phyloP scores from a whole-genome alignment of 2,329 filamentous ascomycete species.

The Ophiostoma australiae region DNA sequence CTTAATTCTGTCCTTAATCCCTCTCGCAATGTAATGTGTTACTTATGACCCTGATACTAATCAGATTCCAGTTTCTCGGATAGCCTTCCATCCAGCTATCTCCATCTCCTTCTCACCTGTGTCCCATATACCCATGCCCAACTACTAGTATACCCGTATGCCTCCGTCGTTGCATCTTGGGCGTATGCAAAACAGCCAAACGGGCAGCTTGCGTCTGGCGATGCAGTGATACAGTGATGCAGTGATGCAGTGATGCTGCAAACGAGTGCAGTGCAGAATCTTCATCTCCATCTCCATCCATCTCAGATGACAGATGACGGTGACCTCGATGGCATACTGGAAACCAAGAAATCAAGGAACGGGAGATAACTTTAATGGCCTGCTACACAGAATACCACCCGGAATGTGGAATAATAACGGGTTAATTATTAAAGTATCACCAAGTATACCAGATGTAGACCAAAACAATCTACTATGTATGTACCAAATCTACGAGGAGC shows the following conservation, averaged over 20 bases:
- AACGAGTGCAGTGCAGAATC: not conserved
- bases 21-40: not conserved
- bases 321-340: not conserved
- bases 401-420: not conserved
- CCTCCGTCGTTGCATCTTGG: not conserved
- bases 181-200: not conserved
- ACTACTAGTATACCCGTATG: no score
- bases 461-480: no score
- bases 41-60: not conserved
- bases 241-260: not conserved
- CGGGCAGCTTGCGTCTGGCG: not conserved
- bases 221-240: not conserved
- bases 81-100: not conserved
- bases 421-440: not conserved
- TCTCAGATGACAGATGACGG: not conserved
- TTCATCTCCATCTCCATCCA: not conserved
- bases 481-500: no score
- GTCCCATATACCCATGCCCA: not conserved
- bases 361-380: not conserved
- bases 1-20: not conserved
- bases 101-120: not conserved
- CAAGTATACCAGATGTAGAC: not conserved
- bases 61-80: not conserved
- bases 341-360: not conserved
- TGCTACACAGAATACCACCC: not conserved